phyloP scores from a whole-genome alignment of 2,329 filamentous ascomycete species.

The Colletotrichum sp. region DNA sequence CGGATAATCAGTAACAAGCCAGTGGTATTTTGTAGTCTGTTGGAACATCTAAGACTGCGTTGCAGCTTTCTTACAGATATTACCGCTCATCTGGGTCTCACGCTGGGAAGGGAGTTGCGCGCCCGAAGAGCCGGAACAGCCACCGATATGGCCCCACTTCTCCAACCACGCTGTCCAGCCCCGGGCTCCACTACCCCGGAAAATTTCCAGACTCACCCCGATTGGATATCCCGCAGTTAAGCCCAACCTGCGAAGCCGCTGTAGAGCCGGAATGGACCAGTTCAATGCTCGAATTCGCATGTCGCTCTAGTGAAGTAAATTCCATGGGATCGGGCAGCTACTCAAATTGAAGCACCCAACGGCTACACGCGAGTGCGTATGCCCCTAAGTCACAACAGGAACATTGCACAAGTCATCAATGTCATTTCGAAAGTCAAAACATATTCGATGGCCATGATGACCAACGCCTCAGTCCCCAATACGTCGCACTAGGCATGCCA shows the following conservation, averaged over 20 bases:
- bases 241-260: neutral
- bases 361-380: too few species aligned
- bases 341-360: neutral
- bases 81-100: neutral
- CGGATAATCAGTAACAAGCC: fast-evolving
- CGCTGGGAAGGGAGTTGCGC: neutral
- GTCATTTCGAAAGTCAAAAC: neutral
- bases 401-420: too few species aligned
- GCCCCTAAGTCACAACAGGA: fast-evolving
- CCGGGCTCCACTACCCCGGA: too few species aligned
- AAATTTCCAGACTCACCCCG: too few species aligned
- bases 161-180: too few species aligned
- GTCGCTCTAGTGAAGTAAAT: neutral
- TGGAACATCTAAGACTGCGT: fast-evolving
- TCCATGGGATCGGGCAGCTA: fast-evolving
- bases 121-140: neutral
- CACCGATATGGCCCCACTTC: neutral
- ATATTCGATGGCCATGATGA: neutral
- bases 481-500: neutral
- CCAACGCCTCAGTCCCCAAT: neutral
- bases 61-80: too few species aligned
- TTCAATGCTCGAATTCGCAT: neutral
- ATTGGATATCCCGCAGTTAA: neutral
- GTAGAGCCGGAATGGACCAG: fast-evolving
- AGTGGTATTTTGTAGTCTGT: too few species aligned